Percentiles rank a stretch among this genome's conserved stretches.
Conservation (phyloP, 1,284 basidiomycete genomes). For the Fomitopsis palustris region DNA sequence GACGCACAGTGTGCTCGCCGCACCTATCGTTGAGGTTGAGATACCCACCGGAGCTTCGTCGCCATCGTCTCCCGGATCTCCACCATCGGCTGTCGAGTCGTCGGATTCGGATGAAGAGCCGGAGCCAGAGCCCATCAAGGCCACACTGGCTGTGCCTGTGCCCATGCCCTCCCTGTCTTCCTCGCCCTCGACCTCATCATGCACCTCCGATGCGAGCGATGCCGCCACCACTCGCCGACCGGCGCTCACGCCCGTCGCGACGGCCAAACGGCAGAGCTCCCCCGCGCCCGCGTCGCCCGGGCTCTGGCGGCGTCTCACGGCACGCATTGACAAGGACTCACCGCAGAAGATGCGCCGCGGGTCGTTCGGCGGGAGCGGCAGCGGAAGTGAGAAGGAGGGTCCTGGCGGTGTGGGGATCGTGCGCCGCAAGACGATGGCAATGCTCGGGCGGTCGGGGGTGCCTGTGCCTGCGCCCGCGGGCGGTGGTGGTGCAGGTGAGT, state of each 20-base stretch:
- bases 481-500: conserved; percentile 2
- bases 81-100: not conserved
- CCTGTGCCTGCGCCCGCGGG: not conserved
- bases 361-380: not conserved
- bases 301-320: conserved; percentile 18
- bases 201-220: conserved; percentile 10
- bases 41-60: conserved; percentile 3
- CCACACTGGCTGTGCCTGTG: conserved; percentile 6
- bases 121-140: conserved; percentile 4
- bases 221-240: conserved; percentile 10
- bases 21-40: conserved; percentile 11
- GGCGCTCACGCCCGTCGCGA: not conserved
- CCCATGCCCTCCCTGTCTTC: conserved; percentile 9
- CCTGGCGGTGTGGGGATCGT: not conserved
- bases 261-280: conserved; percentile 10
- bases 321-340: conserved; percentile 13
- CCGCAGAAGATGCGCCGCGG: conserved; percentile 5
- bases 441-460: not conserved
- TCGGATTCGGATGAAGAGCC: conserved; percentile 8
- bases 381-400: conserved; percentile 1
- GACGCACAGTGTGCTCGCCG: conserved; percentile 5
- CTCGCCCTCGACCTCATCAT: conserved; percentile 14
- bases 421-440: conserved; percentile 4
- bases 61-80: not conserved
- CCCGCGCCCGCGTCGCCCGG: conserved; percentile 6